phyloP scores from a whole-genome alignment of 257 asterid species.

The Nicotiana benthamiana region DNA sequence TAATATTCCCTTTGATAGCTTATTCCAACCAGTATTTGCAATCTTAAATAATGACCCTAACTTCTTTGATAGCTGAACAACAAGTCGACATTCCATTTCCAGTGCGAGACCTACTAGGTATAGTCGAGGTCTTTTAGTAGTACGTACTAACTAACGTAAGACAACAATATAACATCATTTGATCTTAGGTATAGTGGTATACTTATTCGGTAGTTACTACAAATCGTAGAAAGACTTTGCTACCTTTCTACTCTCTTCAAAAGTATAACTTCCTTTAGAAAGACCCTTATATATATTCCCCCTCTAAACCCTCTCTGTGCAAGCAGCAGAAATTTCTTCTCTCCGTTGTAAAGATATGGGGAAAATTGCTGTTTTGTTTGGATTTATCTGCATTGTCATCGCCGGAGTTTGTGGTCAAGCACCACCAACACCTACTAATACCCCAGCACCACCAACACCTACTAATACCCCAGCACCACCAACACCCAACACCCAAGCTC shows the following conservation, averaged over 20 bases:
- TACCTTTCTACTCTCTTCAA: neutral
- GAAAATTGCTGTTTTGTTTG: conserved; percentile 14
- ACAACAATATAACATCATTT: neutral
- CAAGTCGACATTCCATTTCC: no score
- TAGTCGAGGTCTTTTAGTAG: neutral
- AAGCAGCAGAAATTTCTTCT: conserved; percentile 5
- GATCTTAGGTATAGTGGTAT: no score
- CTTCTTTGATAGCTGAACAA: no score
- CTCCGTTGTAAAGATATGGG: conserved; percentile 35
- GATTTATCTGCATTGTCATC: conserved; percentile 41
- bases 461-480: conserved; percentile 42
- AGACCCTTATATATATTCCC: conserved; percentile 38
- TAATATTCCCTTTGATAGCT: no score
- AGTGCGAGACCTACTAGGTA: no score
- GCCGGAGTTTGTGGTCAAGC: conserved; percentile 57
- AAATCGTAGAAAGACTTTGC: neutral
- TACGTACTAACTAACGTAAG: no score
- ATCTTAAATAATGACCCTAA: no score
- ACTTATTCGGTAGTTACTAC: neutral
- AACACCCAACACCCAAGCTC: neutral
- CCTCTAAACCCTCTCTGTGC: neutral
- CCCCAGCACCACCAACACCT: neutral
- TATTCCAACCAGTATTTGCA: no score
- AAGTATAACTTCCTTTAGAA: neutral
- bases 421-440: conserved; percentile 43